Evolutionary conservation across 371 early-diverging fungal genomes (phyloP), one percentile per base, ranked within the genome.

Genomic region (Rhizomucor miehei): DNA sequence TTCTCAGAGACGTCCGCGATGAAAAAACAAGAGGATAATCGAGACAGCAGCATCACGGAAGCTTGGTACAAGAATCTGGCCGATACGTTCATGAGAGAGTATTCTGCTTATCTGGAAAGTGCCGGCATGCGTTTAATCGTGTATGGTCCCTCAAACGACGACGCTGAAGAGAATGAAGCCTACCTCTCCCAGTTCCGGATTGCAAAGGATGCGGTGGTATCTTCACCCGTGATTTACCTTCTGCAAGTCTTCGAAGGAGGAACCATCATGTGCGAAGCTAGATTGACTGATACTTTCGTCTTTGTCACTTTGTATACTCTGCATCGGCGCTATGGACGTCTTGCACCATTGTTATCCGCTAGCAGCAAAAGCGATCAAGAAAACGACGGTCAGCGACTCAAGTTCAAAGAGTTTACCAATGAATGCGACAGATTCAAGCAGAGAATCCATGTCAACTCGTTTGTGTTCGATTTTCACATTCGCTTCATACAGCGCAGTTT

Each of bases 391-490:
- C 75, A 74, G 21, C 67, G 76, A 19, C 74, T 79, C 19, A 79
- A 79, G 23, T 81, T 89, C 57, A 73, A 78, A 40, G 60, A 62
- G 3, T 89, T 89, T 57, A 82, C 80, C 14, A 76, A 77, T 38
- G 91, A 90, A 56, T 88, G 91, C 58, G 80, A 75, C 8, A 69
- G 69, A 35, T 80, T 87, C 56, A 90, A 88, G 60, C 80, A 79
- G 41, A 57, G 73, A 8, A 81, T 89, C 16, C 93, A 90, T 54
- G 80, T 91, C 48, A 88, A 89, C 56, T 91, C 91, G 14, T 93
- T 89, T 63, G 85, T 87, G 1, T 89, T 86, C 58, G 93, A 93
- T 62, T 90, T 90, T 51, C 89, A 89, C 45, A 51, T 91, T 21
- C 79, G 88, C 17, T 77, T 85, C 45, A 75, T 90, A 21, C 84